Percentiles rank a stretch among this genome's conserved stretches.
Conservation (phyloP, 2,329 filamentous ascomycete species). For the Tolypocladium pustulatum region DNA sequence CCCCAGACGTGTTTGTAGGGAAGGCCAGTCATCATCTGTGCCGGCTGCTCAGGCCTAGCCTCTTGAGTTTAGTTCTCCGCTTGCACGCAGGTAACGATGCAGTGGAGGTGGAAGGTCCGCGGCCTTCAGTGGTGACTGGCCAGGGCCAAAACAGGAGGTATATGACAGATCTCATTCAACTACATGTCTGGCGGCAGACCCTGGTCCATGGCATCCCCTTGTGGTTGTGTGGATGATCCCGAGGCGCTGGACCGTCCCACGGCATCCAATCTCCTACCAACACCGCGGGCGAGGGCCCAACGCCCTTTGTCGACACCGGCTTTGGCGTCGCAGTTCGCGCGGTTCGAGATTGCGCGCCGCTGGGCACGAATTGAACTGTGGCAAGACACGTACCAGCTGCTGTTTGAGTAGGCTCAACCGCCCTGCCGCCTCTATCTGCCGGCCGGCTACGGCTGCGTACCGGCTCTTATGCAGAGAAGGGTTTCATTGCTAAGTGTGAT, state of each 20-base stretch:
- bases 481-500: background rate
- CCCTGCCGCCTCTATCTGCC: background rate
- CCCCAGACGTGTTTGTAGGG: background rate
- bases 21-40: background rate
- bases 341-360: background rate
- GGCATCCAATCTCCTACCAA: constrained; percentile 4
- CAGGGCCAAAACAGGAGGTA: constrained; percentile 7
- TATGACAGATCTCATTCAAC: constrained; percentile 16
- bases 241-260: constrained; percentile 14
- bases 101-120: constrained; percentile 4
- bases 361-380: background rate
- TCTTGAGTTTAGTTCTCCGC: constrained; percentile 1
- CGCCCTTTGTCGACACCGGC: background rate
- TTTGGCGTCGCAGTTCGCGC: background rate
- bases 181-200: constrained; percentile 8
- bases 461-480: background rate
- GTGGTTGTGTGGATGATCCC: constrained; percentile 14
- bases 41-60: background rate
- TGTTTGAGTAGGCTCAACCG: background rate
- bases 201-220: constrained; percentile 4
- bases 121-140: constrained; percentile 4
- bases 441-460: background rate
- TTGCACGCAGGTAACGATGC: constrained; percentile 4
- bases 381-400: background rate
- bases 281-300: constrained; percentile 3